These are phyloP conservation scores for Clavariopsis aquatica DNA, from an alignment of 495 filamentous ascomycete genomes.

Conservation along the genomic window DNA sequence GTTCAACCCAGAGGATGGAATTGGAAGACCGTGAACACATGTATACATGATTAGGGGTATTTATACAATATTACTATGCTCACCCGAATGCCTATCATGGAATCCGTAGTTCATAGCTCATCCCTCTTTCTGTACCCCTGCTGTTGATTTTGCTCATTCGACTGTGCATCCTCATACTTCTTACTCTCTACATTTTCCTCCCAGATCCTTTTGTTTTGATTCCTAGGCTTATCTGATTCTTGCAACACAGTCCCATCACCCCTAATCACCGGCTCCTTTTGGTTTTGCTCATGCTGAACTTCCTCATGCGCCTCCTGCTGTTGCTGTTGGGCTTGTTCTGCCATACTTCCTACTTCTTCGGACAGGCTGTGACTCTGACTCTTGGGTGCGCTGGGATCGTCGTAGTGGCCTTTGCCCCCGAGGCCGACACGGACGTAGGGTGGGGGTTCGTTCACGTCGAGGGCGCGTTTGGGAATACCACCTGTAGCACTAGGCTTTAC, in stretches of 20 bases:
- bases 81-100: not conserved
- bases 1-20: no score
- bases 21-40: not conserved
- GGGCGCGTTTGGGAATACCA: constrained; percentile 39
- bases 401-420: constrained; percentile 39
- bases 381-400: constrained; percentile 45
- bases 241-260: constrained; percentile 47
- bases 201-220: constrained; percentile 85
- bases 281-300: constrained; percentile 24
- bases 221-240: constrained; percentile 51
- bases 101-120: constrained; percentile 3
- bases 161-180: constrained; percentile 40
- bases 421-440: constrained; percentile 45
- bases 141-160: not conserved
- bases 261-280: constrained; percentile 42
- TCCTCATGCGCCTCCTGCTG: constrained; percentile 14
- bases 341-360: constrained; percentile 58
- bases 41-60: not conserved
- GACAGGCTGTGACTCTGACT: constrained; percentile 46
- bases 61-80: not conserved
- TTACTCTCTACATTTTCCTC: constrained; percentile 57
- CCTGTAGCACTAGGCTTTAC: constrained; percentile 49
- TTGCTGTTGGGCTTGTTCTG: constrained; percentile 51
- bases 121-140: constrained; percentile 7
- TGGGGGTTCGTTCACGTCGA: constrained; percentile 30